Conservation (phyloP, 352 stramenopile genomes). For the Phytophthora brassicae region DNA sequence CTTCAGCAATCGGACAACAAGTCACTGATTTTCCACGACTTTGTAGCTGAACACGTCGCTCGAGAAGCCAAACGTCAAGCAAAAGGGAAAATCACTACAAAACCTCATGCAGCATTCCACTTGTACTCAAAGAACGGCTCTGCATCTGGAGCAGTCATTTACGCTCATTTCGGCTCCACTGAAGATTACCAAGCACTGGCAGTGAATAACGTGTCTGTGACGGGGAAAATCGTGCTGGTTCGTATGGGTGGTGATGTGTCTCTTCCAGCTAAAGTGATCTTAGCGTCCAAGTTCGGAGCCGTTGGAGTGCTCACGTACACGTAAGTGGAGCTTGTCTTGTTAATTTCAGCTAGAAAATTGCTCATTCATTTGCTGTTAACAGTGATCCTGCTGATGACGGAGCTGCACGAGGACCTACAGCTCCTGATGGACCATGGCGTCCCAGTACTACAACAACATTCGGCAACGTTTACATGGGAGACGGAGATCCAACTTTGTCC, state of each 20-base stretch:
- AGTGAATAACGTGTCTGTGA: constrained; percentile 50
- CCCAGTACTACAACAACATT: constrained; percentile 53
- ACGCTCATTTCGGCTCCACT: constrained; percentile 72
- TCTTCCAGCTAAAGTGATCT: constrained; percentile 67
- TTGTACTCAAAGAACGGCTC: constrained; percentile 83
- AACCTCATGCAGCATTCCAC: constrained; percentile 63
- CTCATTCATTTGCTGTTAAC: neutral
- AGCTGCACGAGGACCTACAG: constrained; percentile 44
- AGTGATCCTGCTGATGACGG: constrained; percentile 76
- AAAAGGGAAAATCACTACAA: constrained; percentile 34
- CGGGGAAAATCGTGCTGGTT: constrained; percentile 58
- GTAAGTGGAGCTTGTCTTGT: constrained; percentile 32
- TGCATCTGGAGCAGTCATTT: constrained; percentile 58
- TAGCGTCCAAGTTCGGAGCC: constrained; percentile 64
- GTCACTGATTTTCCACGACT: constrained; percentile 24
- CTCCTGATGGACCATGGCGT: constrained; percentile 73
- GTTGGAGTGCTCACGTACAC: constrained; percentile 76
- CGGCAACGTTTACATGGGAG: constrained; percentile 84
- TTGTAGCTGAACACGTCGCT: constrained; percentile 27
- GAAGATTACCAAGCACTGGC: constrained; percentile 66
- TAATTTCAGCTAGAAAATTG: neutral
- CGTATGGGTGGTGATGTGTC: constrained; percentile 68
- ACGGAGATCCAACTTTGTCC: constrained; percentile 77
- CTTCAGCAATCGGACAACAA: constrained; percentile 26
- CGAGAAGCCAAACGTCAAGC: constrained; percentile 27